A percentile compares a stretch with the other conserved stretches of the same genome.
Evolutionary conservation across 1,284 basidiomycete species (phyloP).

Genomic region (Trichosporon sp.): DNA sequence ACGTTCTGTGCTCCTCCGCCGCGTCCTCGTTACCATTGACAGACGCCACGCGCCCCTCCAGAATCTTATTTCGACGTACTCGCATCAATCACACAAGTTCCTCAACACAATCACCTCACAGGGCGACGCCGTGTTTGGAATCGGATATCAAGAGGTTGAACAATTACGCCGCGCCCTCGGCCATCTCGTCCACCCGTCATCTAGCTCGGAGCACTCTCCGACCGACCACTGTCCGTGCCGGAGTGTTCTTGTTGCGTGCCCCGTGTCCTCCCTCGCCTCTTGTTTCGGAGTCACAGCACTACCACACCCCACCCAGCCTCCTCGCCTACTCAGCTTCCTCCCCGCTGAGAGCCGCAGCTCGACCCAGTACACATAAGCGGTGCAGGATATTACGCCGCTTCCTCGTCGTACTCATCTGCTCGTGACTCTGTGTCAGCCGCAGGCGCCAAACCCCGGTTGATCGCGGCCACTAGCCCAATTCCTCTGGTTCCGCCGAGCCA

Average conservation of each 20-base stretch:
- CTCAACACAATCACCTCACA: not conserved
- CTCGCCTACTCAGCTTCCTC: not conserved
- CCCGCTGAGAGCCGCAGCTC: not conserved
- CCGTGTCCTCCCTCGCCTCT: constrained; percentile 8
- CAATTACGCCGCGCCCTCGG: constrained; percentile 5
- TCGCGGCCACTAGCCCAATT: not conserved
- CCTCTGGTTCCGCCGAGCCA: constrained; percentile 3
- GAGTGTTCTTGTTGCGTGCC: constrained; percentile 13
- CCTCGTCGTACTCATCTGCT: not conserved
- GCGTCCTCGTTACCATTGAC: not conserved
- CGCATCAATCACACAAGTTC: constrained; percentile 11
- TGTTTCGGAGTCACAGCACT: not conserved
- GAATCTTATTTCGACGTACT: constrained; percentile 1
- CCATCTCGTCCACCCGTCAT: not conserved
- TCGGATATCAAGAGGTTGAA: constrained; percentile 1
- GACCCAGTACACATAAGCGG: not conserved
- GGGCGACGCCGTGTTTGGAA: constrained; percentile 8
- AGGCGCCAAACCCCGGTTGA: constrained; percentile 3
- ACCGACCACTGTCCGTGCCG: constrained; percentile 16
- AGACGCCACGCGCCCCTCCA: constrained; percentile 12
- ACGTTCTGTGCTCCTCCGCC: not conserved
- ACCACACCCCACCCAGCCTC: not conserved
- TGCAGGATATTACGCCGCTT: not conserved
- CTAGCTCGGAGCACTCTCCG: not conserved
- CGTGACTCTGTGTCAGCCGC: constrained; percentile 13